phyloP scores from a whole-genome alignment of 1,139 yeast genomes.

The Lodderomyces pseudojiufengensis region DNA sequence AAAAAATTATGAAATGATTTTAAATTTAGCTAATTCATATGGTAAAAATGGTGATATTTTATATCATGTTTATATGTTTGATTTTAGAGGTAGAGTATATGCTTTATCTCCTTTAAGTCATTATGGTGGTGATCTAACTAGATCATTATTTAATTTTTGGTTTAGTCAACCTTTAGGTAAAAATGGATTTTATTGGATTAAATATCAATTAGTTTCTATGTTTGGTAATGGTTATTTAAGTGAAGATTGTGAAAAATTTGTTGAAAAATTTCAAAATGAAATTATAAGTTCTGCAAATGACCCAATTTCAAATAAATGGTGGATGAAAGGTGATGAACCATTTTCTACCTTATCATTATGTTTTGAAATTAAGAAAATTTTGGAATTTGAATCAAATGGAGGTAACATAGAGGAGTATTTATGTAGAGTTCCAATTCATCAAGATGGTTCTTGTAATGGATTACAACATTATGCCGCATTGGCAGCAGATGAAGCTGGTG shows the following conservation, averaged over 20 bases:
- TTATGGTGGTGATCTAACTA: conserved; percentile 34
- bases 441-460: conserved; percentile 49
- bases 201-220: conserved; percentile 38
- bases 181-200: conserved; percentile 37
- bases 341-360: conserved; percentile 41
- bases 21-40: conserved; percentile 25
- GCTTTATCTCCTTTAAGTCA: conserved; percentile 37
- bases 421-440: conserved; percentile 40
- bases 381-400: conserved; percentile 15
- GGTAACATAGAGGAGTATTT: conserved; percentile 20
- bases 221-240: conserved; percentile 28
- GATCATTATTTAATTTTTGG: conserved; percentile 41
- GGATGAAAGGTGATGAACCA: conserved; percentile 40
- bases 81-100: conserved; percentile 43
- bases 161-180: conserved; percentile 32
- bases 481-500: conserved; percentile 36
- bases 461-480: conserved; percentile 48
- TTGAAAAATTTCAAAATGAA: conserved; percentile 19
- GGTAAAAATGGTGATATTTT: conserved; percentile 33
- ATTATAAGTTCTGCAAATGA: conserved; percentile 27
- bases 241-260: conserved; percentile 26
- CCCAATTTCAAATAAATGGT: conserved; percentile 33
- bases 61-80: conserved; percentile 39
- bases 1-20: conserved; percentile 20
- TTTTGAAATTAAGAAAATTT: conserved; percentile 26